Percentiles rank a stretch among this genome's conserved stretches.
These are phyloP conservation scores for Fusarium sp. DNA, from an alignment of 2,329 filamentous ascomycete species.

Conservation along the genomic window DNA sequence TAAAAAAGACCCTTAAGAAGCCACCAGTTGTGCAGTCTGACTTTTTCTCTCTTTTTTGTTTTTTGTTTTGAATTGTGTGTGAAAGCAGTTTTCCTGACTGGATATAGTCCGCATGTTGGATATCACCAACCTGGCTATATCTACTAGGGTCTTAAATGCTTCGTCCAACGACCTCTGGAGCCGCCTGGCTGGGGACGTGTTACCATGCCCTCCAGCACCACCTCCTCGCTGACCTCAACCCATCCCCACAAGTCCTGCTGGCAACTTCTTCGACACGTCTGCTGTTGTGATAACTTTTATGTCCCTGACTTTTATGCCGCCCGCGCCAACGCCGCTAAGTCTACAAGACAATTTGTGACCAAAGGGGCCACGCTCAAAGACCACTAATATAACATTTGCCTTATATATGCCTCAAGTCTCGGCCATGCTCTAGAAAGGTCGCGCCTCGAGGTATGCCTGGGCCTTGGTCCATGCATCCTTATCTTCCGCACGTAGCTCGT, in stretches of 20 bases:
- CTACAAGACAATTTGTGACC: conserved; percentile 37
- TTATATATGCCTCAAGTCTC: conserved; percentile 25
- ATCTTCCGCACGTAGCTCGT: conserved; percentile 59
- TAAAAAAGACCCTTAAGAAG: background rate
- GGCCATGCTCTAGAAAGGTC: conserved; percentile 50
- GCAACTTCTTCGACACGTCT: conserved; percentile 28
- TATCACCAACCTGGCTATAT: conserved; percentile 13
- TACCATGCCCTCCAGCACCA: background rate
- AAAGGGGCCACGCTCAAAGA: conserved; percentile 37
- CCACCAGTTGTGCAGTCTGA: background rate
- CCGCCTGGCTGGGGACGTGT: conserved; percentile 7
- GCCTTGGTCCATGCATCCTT: conserved; percentile 66
- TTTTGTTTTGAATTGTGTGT: background rate
- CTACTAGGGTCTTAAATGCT: conserved; percentile 7
- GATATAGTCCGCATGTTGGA: conserved; percentile 25
- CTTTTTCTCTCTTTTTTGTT: background rate
- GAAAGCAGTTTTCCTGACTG: conserved; percentile 9
- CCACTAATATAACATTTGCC: conserved; percentile 33
- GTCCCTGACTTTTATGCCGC: conserved; percentile 36
- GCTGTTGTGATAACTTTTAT: conserved; percentile 41
- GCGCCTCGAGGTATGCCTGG: conserved; percentile 60
- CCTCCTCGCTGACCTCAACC: background rate
- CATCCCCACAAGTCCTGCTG: conserved; percentile 39
- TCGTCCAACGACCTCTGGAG: conserved; percentile 7
- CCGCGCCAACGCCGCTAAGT: conserved; percentile 43